These are phyloP conservation scores for Aspergillus pseudoterreus DNA, from an alignment of 2,329 filamentous ascomycete genomes.

Conservation along the genomic window DNA sequence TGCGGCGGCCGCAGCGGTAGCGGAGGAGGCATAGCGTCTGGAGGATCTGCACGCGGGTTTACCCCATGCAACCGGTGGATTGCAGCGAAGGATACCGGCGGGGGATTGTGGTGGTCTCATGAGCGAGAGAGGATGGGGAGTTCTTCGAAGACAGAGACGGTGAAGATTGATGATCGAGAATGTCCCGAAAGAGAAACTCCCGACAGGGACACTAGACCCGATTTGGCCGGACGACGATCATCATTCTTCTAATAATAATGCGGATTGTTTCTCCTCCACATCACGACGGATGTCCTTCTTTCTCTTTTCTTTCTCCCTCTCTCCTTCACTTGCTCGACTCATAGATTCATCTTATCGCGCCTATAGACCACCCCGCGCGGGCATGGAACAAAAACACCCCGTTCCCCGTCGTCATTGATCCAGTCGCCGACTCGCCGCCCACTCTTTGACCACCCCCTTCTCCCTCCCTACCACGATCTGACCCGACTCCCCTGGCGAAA, in stretches of 20 bases:
- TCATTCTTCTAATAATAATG: conserved; percentile 4
- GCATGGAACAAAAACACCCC: conserved; percentile 9
- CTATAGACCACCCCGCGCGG: not conserved
- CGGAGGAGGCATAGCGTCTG: conserved; percentile 8
- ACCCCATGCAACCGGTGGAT: conserved; percentile 11
- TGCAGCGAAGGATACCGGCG: conserved; percentile 15
- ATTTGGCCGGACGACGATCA: conserved; percentile 7
- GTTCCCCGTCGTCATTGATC: conserved; percentile 1
- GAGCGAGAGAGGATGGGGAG: not conserved
- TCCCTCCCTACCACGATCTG: not conserved
- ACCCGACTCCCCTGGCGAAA: conserved; percentile 12
- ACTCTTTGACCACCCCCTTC: conserved; percentile 5
- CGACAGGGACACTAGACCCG: conserved; percentile 10
- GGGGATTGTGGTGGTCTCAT: conserved; percentile 18
- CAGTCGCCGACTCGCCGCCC: conserved; percentile 1
- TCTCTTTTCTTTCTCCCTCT: conserved; percentile 1
- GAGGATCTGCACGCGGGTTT: not conserved
- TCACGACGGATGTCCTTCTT: not conserved
- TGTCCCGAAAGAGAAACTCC: not conserved
- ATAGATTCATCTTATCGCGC: not conserved
- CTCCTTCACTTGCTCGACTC: not conserved
- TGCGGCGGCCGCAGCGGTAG: conserved; percentile 13
- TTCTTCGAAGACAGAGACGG: not conserved
- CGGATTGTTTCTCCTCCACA: not conserved
- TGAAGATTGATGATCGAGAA: not conserved